Evolutionary conservation across 2,329 filamentous ascomycete genomes (phyloP).

Genomic region (Emmonsiellopsis sp.): DNA sequence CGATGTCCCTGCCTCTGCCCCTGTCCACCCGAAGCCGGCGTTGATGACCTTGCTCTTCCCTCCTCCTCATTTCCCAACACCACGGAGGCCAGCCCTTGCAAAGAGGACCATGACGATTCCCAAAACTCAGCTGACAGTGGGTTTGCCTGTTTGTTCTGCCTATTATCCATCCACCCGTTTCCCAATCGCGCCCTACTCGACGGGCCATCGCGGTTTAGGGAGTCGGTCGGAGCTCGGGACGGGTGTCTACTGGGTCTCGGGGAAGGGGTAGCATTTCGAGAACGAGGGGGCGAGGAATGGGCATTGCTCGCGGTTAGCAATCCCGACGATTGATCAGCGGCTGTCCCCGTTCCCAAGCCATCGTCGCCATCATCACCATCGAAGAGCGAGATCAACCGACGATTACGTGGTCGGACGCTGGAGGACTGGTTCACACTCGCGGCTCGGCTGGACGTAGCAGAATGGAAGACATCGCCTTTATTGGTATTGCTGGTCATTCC

Average conservation of each 20-base stretch:
- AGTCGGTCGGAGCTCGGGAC: slow-evolving; percentile 2
- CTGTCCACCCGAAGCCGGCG: slow-evolving; percentile 17
- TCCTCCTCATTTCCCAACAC: slow-evolving; percentile 34
- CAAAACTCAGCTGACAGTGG: slow-evolving; percentile 25
- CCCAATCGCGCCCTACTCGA: not conserved
- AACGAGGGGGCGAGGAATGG: slow-evolving; percentile 21
- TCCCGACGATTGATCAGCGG: slow-evolving; percentile 16
- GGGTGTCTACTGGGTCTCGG: slow-evolving; percentile 25
- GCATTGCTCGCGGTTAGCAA: slow-evolving; percentile 9
- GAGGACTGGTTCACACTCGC: slow-evolving; percentile 24
- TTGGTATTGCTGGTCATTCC: slow-evolving; percentile 36
- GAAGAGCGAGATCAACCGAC: slow-evolving; percentile 34
- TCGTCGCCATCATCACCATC: slow-evolving; percentile 27
- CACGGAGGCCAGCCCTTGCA: slow-evolving; percentile 41
- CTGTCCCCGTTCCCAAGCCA: not conserved
- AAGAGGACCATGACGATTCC: slow-evolving; percentile 41
- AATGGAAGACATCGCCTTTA: slow-evolving; percentile 27
- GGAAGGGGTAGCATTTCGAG: slow-evolving; percentile 34
- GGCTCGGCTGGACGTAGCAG: slow-evolving; percentile 24
- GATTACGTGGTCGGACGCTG: slow-evolving; percentile 35
- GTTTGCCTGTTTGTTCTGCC: slow-evolving; percentile 1
- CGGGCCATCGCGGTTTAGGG: not conserved
- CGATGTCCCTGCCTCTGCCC: slow-evolving; percentile 23
- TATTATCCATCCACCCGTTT: not conserved
- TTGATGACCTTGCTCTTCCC: slow-evolving; percentile 16